Evolutionary conservation across 441 rosid genomes (phyloP).

Genomic region (Corymbia calophylla): DNA sequence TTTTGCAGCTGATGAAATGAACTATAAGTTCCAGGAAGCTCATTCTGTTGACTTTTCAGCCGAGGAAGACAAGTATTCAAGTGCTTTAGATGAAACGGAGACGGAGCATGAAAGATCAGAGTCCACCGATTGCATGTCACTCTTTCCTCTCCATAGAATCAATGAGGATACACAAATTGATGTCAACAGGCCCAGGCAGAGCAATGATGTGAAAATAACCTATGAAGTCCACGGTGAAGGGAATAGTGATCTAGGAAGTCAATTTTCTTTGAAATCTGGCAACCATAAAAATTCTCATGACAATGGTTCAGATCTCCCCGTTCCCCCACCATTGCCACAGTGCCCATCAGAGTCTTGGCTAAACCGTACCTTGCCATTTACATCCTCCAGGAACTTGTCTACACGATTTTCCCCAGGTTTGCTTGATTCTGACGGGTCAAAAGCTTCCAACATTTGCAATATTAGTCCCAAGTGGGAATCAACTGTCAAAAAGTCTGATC

Average conservation of each 20-base stretch:
- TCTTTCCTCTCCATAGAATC: background rate
- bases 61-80: background rate
- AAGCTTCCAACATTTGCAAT: background rate
- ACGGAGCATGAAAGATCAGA: background rate
- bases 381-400: background rate
- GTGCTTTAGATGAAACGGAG: background rate
- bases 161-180: background rate
- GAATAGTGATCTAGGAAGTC: background rate
- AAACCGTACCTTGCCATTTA: background rate
- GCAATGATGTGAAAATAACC: background rate
- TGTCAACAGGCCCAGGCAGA: background rate
- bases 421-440: background rate
- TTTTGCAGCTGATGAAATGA: background rate
- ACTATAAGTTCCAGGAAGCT: background rate
- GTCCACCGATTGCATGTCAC: background rate
- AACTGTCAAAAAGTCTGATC: background rate
- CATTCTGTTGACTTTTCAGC: background rate
- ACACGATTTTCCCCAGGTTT: background rate
- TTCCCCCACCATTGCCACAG: slow-evolving; percentile 2
- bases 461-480: background rate
- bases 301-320: background rate
- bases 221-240: background rate
- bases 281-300: background rate
- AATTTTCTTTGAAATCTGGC: background rate
- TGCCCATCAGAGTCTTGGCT: slow-evolving; percentile 13